Base-by-base conservation (phyloP, 139 green algal species). In the Limnomonas spitsbergensis region DNA sequence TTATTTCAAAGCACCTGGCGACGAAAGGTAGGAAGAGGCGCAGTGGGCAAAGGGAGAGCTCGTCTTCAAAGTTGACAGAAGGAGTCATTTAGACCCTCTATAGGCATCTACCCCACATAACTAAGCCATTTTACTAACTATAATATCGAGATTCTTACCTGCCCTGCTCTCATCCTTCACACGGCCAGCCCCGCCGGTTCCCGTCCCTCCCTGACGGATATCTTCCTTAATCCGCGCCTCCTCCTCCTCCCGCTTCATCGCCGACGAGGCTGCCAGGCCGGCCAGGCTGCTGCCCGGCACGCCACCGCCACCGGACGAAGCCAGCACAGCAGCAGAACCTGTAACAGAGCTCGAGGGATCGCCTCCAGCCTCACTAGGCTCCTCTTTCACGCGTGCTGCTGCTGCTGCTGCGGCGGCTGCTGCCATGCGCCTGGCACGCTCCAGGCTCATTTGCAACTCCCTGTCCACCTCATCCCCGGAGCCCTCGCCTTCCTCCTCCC, bases 401-500 rank as follows among this genome's bases (percentile, higher is more conserved):
- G 29, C 61, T 20, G 27, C 61, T 39, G 61, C 61, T 14, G 47
- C 47, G 20, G 47, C 47, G 47, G 47, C 47, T 29, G 47, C 47
- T 29, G 61, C 61, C 6, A 36, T 36, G 34, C 78, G 78, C 3
- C 69, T 69, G 1, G 78, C 69, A 4, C 69, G 53, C 26, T 42
- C 81, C 38, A 71, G 35, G 3, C 56, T 78, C n/a, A 69, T 54
- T 32, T 31, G 40, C 53, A 86, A 77, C 81, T 86, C 77, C 24
- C 67, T 37, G 74, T 86, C 82, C 36, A 31, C 82, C 0, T 75
- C 82, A 69, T 83, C 82, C 29, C 77, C 81, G 31, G 74, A 71
- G 4, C 42, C 77, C 1, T 76, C 69, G 7, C 32, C 69, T 31
- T 14, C 69, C 4, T 72, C 66, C 20, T 61, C 47, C n/a, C n/a